Base-by-base conservation (phyloP, 73 alveolate species). In the Stentor coeruleus region DNA sequence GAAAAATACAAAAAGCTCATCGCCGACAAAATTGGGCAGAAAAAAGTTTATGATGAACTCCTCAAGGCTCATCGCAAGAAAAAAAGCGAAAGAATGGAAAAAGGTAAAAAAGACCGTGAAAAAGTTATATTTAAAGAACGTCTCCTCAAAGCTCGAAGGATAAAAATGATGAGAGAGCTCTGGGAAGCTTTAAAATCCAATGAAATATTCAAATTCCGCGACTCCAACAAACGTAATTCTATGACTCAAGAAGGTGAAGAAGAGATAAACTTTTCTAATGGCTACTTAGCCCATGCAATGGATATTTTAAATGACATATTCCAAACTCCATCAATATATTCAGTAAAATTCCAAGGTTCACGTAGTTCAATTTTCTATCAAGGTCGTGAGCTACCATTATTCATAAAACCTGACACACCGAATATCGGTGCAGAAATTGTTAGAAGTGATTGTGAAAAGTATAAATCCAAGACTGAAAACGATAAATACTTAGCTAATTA, bases 131-230 rank as follows among this genome's bases (percentile, higher is more conserved):
- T 20, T 6, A 49, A 49, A 49, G 66, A 49, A 49, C 6, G 66
- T 11, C 66, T 49, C 28, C 66, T 49, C 28, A 49, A 49, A 20
- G 66, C 66, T 49, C 66, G 79, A 31, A 66, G 79, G 39, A 26
- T 66, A 0, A 66, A 66, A 2, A 20, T 66, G n/a, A 31, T 66
- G 37, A 26, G 79, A 28, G 79, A 66, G 39, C 79, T 66, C 11
- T 26, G 14, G n/a, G 39, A 66, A 26, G 79, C 33, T 26, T 66
- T 66, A 1, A 33, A 66, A 66, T 14, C 20, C 15, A 66, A 20
- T 1, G 11, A 28, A 31, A 40, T 26, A 0, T 66, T 66, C 33
- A 31, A 57, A 57, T 57, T n/a, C 1, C 73, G 15, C 28, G 73
- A n/a, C 28, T n/a, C n/a, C n/a, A 49, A 49, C 66, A 66, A 40